These are phyloP conservation scores for Allodekkera sacchari DNA, from an alignment of 805 yeast species.

Conservation along the genomic window DNA sequence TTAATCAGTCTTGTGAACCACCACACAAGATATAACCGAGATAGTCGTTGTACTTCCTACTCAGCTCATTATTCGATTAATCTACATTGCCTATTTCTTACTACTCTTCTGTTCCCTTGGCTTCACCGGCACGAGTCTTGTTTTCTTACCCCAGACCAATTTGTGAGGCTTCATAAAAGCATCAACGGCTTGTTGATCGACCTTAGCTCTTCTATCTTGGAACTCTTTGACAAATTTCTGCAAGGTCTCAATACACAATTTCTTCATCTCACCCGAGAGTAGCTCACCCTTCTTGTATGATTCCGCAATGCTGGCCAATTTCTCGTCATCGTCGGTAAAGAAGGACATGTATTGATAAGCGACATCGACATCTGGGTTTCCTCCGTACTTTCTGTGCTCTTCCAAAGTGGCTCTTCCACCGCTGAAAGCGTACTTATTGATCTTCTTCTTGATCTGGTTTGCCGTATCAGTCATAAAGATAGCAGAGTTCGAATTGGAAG, in stretches of 20 bases:
- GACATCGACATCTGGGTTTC: conserved; percentile 92
- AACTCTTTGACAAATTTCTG: conserved; percentile 73
- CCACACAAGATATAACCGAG: too few species aligned
- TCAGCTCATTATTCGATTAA: too few species aligned
- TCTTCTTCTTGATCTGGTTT: conserved; percentile 85
- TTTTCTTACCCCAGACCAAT: conserved; percentile 64
- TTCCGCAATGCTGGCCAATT: conserved; percentile 51
- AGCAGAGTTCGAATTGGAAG: conserved; percentile 83
- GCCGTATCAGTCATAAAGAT: conserved; percentile 94
- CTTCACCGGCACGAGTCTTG: conserved; percentile 66
- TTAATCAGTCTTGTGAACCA: too few species aligned
- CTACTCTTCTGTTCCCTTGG: conserved; percentile 36
- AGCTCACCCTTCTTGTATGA: conserved; percentile 74
- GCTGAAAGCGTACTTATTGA: conserved; percentile 92
- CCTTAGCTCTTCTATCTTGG: conserved; percentile 67
- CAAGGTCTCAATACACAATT: conserved; percentile 70
- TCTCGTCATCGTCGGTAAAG: conserved; percentile 82
- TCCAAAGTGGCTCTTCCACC: conserved; percentile 87
- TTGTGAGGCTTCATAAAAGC: conserved; percentile 80
- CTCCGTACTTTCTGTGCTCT: conserved; percentile 86
- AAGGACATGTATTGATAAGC: conserved; percentile 89
- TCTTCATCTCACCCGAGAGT: conserved; percentile 89
- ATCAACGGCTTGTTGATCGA: conserved; percentile 53
- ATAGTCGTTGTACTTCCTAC: too few species aligned
- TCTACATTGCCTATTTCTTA: conserved; percentile 7